Evolutionary conservation across 352 stramenopile species (phyloP), one percentile per base, ranked within the genome.

Genomic region (Globisporangium mamillatum): DNA sequence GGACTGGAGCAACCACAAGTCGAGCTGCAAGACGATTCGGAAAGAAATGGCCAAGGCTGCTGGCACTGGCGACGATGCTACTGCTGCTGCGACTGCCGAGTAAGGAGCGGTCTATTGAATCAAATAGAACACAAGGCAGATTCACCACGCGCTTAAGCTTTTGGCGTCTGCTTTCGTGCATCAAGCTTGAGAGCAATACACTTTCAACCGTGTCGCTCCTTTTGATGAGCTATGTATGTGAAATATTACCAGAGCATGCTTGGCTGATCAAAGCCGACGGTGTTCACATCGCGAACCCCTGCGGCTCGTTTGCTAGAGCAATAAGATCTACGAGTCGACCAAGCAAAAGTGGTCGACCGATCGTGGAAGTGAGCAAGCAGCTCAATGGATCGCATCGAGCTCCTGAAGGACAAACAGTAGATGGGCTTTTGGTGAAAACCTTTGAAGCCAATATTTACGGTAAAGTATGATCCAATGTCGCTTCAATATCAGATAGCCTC

Each of bases 1-100:
- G 66, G 87, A 95, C 78, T 95, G 87, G 87, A 75, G 65, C 16
- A 89, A 88, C 67, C 87, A 95, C 73, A 93, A 93, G 67, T 74
- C 74, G 41, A 86, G 69, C 65, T 95, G 87, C 75, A 92, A 92
- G 71, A 70, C 75, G 41, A 90, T 93, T 63, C 81, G 84, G 14
- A 76, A 83, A 56, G 66, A 79, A 60, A 79, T 64, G 64, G 38
- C 29, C 29, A 60, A 67, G 20, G 32, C 50, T 46, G 29, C 61
- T 14, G 32, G n/a, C 48, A 44, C 41, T 9, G n/a, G 38, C 22
- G 54, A 16, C 3, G 24, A 44, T 14, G 52, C 36, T 20, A 34
- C 14, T 14, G 14, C 50, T 24, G 59, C 44, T 25, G 25, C 25
- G 53, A n/a, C 27, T 22, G 25, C 18, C 14, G 54, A 36, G 16